A percentile compares a stretch with the other conserved stretches of the same genome.
These are phyloP conservation scores for Schizosaccharomyces osmophilus DNA, from an alignment of 805 yeast genomes.

Conservation along the genomic window DNA sequence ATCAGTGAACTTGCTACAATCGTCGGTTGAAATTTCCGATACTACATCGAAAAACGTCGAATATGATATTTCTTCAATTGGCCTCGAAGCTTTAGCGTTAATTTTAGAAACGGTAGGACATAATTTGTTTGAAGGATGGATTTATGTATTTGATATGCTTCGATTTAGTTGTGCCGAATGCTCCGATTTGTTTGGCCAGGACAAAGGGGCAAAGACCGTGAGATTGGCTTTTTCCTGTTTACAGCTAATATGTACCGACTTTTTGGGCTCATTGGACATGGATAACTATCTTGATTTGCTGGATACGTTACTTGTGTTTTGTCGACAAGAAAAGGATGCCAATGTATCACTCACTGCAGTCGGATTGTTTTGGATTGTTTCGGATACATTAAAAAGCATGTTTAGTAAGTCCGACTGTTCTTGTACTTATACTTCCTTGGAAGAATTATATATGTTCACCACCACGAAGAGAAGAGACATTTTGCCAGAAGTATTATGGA, in stretches of 20 bases:
- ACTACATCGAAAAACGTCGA: background rate
- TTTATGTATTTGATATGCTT: background rate
- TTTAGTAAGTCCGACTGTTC: background rate
- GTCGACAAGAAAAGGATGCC: conserved; percentile 44
- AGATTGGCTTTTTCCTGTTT: conserved; percentile 53
- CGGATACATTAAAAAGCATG: conserved; percentile 23
- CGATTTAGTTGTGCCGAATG: background rate
- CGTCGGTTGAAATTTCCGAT: background rate
- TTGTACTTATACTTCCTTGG: background rate
- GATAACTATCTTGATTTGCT: conserved; percentile 39
- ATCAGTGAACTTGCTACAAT: background rate
- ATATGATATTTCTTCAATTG: background rate
- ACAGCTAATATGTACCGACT: conserved; percentile 67
- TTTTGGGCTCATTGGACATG: conserved; percentile 45
- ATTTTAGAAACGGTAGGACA: background rate
- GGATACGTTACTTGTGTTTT: conserved; percentile 48
- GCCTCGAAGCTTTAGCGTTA: background rate
- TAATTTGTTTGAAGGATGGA: conserved; percentile 4
- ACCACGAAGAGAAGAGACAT: background rate
- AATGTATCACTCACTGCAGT: conserved; percentile 80
- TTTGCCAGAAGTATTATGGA: conserved; percentile 21
- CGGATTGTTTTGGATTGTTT: conserved; percentile 75
- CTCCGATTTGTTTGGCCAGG: background rate
- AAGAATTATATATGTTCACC: background rate
- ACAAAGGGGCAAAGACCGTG: conserved; percentile 3